Evolutionary conservation across 78 protist genomes (phyloP).

Genomic region (Dictyostelium capitatum): DNA sequence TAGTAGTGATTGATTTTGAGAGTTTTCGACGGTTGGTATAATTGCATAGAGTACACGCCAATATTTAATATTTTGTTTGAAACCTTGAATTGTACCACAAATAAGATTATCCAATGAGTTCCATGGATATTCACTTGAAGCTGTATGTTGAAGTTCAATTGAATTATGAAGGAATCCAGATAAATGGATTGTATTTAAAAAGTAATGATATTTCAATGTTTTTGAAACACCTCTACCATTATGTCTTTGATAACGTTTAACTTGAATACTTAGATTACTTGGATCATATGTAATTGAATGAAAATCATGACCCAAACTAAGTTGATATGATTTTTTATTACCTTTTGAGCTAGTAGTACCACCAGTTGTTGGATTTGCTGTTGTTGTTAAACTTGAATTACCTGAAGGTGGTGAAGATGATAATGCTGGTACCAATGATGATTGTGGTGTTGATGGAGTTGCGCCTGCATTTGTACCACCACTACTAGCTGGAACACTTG

Average conservation of each 20-base stretch:
- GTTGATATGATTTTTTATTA: conserved; percentile 32
- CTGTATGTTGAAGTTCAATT: conserved; percentile 33
- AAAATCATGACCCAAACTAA: conserved; percentile 76
- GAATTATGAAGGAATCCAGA: conserved; percentile 3
- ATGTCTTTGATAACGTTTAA: conserved; percentile 76
- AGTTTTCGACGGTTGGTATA: conserved; percentile 21
- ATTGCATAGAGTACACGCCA: conserved; percentile 63
- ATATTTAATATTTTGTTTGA: conserved; percentile 34
- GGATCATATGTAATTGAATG: conserved; percentile 74
- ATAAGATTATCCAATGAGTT: conserved; percentile 66
- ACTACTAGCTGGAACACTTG: neutral
- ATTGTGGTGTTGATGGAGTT: neutral
- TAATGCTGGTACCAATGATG: neutral
- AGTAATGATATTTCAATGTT: conserved; percentile 36
- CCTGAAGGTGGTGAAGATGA: neutral
- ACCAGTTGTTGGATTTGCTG: neutral
- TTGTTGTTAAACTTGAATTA: neutral
- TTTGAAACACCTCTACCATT: conserved; percentile 11
- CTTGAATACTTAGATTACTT: conserved; percentile 61
- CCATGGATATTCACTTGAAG: conserved; percentile 65
- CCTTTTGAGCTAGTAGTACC: neutral
- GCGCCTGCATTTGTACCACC: neutral
- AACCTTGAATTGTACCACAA: conserved; percentile 45
- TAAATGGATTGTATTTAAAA: conserved; percentile 37
- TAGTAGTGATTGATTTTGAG: neutral